Evolutionary conservation across 768 basidiomycete species (phyloP).

Genomic region (Boletus patriciae): DNA sequence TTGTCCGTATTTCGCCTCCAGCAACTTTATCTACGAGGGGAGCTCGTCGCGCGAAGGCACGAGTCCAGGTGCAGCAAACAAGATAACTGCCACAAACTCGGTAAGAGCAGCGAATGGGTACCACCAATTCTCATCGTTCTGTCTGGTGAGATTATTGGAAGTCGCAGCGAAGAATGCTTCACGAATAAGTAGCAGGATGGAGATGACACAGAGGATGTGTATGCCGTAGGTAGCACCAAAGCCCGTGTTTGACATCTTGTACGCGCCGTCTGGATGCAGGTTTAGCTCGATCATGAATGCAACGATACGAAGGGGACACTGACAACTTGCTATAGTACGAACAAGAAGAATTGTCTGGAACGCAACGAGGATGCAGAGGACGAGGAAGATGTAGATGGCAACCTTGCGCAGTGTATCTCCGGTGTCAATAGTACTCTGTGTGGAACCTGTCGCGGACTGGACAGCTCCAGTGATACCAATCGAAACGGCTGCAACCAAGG

Average conservation of each 20-base stretch:
- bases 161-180: constrained; percentile 34
- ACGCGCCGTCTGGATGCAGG: constrained; percentile 17
- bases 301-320: constrained; percentile 4
- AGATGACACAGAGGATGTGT: constrained; percentile 27
- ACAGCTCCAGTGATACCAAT: constrained; percentile 31
- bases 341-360: constrained; percentile 26
- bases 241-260: constrained; percentile 15
- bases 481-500: constrained; percentile 22
- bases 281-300: constrained; percentile 4
- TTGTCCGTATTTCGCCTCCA: neutral
- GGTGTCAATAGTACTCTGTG: constrained; percentile 5
- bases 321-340: constrained; percentile 13
- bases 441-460: constrained; percentile 11
- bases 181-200: constrained; percentile 29
- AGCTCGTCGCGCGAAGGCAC: constrained; percentile 33
- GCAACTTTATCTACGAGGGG: constrained; percentile 12
- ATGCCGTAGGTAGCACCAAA: constrained; percentile 27
- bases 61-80: constrained; percentile 35
- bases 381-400: constrained; percentile 30
- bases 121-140: constrained; percentile 33
- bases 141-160: constrained; percentile 13
- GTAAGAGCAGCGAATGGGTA: constrained; percentile 35
- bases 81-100: constrained; percentile 32
- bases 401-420: constrained; percentile 27
- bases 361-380: constrained; percentile 28